Base-by-base conservation (phyloP, 345 rosid genomes). In the Moringa oleifera region DNA sequence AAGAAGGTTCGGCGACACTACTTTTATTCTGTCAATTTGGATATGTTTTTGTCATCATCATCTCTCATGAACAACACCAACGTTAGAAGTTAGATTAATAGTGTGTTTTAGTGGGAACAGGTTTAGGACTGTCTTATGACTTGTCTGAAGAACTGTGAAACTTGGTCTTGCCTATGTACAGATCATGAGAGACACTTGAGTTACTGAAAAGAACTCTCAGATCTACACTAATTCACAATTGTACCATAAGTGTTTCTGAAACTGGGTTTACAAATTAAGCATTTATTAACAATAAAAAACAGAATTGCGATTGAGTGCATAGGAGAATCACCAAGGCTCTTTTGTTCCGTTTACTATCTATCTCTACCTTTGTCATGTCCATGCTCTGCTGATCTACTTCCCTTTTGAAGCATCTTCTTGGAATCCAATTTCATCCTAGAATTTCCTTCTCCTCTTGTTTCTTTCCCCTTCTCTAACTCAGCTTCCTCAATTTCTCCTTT, bases 381-480 rank as follows among this genome's bases (percentile, higher is more conserved):
- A 51, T 75, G 74, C 12, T 67, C 76, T 51, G n/a, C n/a, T n/a
- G 75, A 62, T 67, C 57, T 70, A 62, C 75, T 72, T 41, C 76
- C 73, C 64, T 58, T 71, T 49, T 67, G 73, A 17, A 57, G 28
- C 45, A 64, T 55, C 70, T 74, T 77, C 46, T 52, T 70, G 16
- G 75, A 24, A 11, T 80, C 69, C 57, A 57, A 36, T 52, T 49
- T 76, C 20, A 53, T 67, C 59, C 69, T 69, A 16, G 75, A 71
- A 62, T 70, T 65, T 25, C 62, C 70, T 65, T 58, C 78, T 47
- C 60, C 71, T 73, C 46, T 64, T 20, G 53, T 63, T 51, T 71
- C 81, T 63, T 61, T 77, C n/a, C 69, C 71, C 58, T 69, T 77
- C 21, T 55, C 69, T 11, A 61, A 28, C 23, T 73, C 72, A 33